Percentiles rank a stretch among this genome's conserved stretches.
Conservation (phyloP, 495 filamentous ascomycete genomes). For the Parachaetomium inaequale region DNA sequence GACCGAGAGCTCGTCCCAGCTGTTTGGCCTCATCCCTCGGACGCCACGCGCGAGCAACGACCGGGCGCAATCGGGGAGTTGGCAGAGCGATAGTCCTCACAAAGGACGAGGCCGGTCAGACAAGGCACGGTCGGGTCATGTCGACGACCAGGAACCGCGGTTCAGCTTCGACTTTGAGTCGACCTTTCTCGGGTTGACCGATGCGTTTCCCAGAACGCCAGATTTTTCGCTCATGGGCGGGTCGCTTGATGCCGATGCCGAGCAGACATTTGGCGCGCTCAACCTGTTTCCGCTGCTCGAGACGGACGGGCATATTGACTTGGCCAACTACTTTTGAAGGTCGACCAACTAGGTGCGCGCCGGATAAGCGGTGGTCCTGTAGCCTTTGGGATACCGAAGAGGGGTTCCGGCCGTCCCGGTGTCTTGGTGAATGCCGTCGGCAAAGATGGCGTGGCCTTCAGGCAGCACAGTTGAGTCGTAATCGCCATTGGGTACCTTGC, state of each 20-base stretch:
- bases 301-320: slow-evolving; percentile 33
- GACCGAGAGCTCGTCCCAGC: slow-evolving; percentile 41
- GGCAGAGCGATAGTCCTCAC: neutral
- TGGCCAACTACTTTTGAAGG: slow-evolving; percentile 34
- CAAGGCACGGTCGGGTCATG: neutral
- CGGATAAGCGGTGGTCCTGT: neutral
- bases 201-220: slow-evolving; percentile 21
- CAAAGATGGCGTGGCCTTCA: neutral
- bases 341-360: no score
- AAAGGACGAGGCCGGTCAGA: slow-evolving; percentile 3
- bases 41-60: neutral
- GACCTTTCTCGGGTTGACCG: slow-evolving; percentile 27
- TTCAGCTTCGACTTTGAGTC: slow-evolving; percentile 31
- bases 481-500: no score
- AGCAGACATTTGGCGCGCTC: slow-evolving; percentile 41
- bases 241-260: slow-evolving; percentile 28
- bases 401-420: no score
- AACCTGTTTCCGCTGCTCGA: slow-evolving; percentile 45
- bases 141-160: slow-evolving; percentile 13
- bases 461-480: neutral
- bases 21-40: slow-evolving; percentile 41
- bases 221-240: slow-evolving; percentile 28
- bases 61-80: neutral
- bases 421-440: neutral
- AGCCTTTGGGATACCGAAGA: no score